A percentile compares a stretch with the other conserved stretches of the same genome.
phyloP scores from a whole-genome alignment of 225 moss, liverwort and hornwort species.

The Pleurozium schreberi region DNA sequence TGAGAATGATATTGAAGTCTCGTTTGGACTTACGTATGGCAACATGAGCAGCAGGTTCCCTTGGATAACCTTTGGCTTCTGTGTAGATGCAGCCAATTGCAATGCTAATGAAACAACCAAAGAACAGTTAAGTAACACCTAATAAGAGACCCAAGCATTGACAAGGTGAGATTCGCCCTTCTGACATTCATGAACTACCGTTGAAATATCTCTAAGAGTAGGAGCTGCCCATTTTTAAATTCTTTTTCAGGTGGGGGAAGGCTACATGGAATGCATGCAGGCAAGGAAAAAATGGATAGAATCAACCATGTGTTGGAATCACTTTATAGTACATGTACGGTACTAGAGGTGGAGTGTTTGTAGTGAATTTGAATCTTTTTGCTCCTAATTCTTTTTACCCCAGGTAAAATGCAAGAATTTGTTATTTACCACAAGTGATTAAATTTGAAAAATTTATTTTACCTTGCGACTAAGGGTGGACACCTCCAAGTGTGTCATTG shows the following conservation, averaged over 20 bases:
- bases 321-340: too few relatives aligned
- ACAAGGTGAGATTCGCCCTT: neutral
- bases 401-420: neutral
- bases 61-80: conserved; percentile 92
- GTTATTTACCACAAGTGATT: neutral
- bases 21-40: conserved; percentile 65
- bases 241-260: neutral
- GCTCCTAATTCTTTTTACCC: too few relatives aligned
- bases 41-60: conserved; percentile 95
- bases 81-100: conserved; percentile 92
- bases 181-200: neutral
- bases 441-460: neutral
- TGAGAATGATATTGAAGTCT: neutral
- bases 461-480: rapidly evolving
- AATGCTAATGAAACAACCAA: conserved; percentile 45
- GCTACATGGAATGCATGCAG: neutral
- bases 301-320: neutral
- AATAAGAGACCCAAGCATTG: neutral
- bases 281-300: neutral
- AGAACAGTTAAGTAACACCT: neutral
- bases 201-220: neutral
- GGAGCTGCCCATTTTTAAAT: neutral
- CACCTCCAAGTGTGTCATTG: too few relatives aligned
- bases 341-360: too few relatives aligned
- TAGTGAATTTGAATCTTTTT: neutral